Conservation (phyloP, 495 filamentous ascomycete species). For the Penicillium tannophilum region DNA sequence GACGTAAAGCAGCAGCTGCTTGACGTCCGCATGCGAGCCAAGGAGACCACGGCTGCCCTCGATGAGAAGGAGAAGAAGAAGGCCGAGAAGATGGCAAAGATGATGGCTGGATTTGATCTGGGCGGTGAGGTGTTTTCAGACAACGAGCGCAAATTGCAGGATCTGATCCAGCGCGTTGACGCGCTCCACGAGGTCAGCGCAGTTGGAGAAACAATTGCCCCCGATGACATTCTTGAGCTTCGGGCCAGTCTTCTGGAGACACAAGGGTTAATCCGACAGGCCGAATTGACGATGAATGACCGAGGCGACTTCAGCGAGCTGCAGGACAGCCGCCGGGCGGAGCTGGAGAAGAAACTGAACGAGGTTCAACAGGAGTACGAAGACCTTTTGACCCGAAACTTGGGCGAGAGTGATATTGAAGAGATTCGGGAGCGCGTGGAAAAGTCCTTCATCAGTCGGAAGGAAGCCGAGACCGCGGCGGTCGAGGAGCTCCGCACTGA, state of each 20-base stretch:
- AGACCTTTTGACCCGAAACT: constrained; percentile 74
- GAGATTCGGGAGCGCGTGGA: constrained; percentile 81
- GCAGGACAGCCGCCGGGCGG: constrained; percentile 64
- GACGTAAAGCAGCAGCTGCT: constrained; percentile 96
- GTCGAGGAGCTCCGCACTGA: constrained; percentile 73
- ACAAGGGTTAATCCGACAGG: constrained; percentile 90
- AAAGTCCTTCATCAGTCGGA: constrained; percentile 70
- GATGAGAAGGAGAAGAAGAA: constrained; percentile 99
- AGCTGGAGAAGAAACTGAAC: constrained; percentile 73
- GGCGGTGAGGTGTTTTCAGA: constrained; percentile 87
- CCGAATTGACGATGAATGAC: constrained; percentile 78
- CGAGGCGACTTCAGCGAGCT: constrained; percentile 61
- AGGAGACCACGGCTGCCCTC: constrained; percentile 81
- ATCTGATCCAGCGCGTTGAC: constrained; percentile 80
- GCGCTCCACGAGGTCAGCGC: constrained; percentile 73
- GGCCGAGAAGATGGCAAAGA: constrained; percentile 98
- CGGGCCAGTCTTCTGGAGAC: constrained; percentile 79
- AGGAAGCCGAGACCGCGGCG: constrained; percentile 68
- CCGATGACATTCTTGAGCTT: constrained; percentile 77
- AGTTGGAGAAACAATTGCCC: constrained; percentile 74
- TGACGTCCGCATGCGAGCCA: constrained; percentile 92
- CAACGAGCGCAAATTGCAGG: constrained; percentile 81
- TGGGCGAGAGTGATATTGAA: constrained; percentile 74
- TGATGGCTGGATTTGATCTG: constrained; percentile 98
- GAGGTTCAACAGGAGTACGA: constrained; percentile 80